Conservation (phyloP, 768 basidiomycete species). For the Amanita pallidorosea region DNA sequence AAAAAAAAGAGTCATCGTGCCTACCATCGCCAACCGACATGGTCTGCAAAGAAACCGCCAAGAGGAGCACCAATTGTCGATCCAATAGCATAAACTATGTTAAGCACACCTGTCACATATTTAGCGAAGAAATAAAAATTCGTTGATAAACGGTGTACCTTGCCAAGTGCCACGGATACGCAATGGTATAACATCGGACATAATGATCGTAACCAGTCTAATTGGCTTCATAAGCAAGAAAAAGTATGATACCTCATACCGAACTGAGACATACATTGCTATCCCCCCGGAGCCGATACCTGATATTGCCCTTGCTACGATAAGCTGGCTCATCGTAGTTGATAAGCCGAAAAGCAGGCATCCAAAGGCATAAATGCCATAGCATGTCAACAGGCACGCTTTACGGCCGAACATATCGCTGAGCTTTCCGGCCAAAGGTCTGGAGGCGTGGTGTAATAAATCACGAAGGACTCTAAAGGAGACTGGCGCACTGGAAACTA, state of each 20-base stretch:
- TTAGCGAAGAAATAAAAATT: not conserved
- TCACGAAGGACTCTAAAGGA: no score
- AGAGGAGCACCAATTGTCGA: slow-evolving; percentile 51
- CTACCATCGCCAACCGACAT: slow-evolving; percentile 59
- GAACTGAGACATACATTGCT: slow-evolving; percentile 35
- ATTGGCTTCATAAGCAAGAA: not conserved
- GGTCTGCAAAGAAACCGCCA: slow-evolving; percentile 53
- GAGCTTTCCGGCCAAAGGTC: slow-evolving; percentile 54
- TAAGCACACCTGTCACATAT: slow-evolving; percentile 33
- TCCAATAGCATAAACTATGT: slow-evolving; percentile 49
- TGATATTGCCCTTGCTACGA: slow-evolving; percentile 40
- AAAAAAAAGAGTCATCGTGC: not conserved
- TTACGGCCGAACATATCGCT: slow-evolving; percentile 61
- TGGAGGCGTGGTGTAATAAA: slow-evolving; percentile 11
- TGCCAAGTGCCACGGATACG: slow-evolving; percentile 59
- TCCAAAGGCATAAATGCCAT: slow-evolving; percentile 42
- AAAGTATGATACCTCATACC: no score
- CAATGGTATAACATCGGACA: slow-evolving; percentile 56
- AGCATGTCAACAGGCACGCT: slow-evolving; percentile 43
- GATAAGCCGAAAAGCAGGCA: slow-evolving; percentile 44
- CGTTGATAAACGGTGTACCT: slow-evolving; percentile 23
- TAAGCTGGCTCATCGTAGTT: slow-evolving; percentile 41
- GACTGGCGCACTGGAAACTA: slow-evolving; percentile 41
- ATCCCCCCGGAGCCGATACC: slow-evolving; percentile 57
- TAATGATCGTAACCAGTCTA: slow-evolving; percentile 52